Evolutionary conservation across 163 green algal genomes (phyloP).

Genomic region (Volvox carteri): DNA sequence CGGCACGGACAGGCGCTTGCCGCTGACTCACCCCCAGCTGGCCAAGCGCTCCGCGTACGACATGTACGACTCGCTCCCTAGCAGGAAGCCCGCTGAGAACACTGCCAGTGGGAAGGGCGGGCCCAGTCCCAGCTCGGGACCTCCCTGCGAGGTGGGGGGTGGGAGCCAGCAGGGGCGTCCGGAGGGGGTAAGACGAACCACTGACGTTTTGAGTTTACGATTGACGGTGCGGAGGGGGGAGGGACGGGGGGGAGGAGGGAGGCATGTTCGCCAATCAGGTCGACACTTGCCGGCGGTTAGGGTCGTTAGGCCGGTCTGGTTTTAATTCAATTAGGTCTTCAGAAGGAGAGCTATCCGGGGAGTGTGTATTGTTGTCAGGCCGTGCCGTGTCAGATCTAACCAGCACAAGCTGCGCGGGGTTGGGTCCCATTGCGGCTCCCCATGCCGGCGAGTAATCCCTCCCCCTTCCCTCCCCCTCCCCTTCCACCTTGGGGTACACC

Average conservation of each 20-base stretch:
- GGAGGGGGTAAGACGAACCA: too few species aligned
- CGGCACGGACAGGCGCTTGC: background rate
- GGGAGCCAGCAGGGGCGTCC: too few species aligned
- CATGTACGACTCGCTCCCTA: conserved; percentile 80
- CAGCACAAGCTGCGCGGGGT: too few species aligned
- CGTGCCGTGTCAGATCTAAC: too few species aligned
- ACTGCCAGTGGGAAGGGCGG: conserved; percentile 90
- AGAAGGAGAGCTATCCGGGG: too few species aligned
- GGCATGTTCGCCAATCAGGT: too few species aligned
- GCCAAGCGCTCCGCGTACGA: conserved; percentile 86
- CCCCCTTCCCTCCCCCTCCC: background rate
- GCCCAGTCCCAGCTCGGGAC: conserved; percentile 58
- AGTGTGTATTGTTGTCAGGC: too few species aligned
- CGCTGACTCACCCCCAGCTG: conserved; percentile 79
- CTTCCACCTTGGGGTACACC: conserved; percentile 46
- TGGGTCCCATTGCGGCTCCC: too few species aligned
- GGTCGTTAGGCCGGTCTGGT: too few species aligned
- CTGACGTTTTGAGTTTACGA: background rate
- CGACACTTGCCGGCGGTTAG: too few species aligned
- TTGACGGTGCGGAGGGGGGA: background rate
- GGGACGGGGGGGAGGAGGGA: background rate
- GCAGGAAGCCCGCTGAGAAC: conserved; percentile 90
- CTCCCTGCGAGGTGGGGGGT: conserved; percentile 68
- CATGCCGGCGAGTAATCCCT: too few species aligned
- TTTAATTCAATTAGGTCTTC: too few species aligned